Base-by-base conservation (phyloP, 2,329 filamentous ascomycete genomes). In the Colletotrichum sojae region DNA sequence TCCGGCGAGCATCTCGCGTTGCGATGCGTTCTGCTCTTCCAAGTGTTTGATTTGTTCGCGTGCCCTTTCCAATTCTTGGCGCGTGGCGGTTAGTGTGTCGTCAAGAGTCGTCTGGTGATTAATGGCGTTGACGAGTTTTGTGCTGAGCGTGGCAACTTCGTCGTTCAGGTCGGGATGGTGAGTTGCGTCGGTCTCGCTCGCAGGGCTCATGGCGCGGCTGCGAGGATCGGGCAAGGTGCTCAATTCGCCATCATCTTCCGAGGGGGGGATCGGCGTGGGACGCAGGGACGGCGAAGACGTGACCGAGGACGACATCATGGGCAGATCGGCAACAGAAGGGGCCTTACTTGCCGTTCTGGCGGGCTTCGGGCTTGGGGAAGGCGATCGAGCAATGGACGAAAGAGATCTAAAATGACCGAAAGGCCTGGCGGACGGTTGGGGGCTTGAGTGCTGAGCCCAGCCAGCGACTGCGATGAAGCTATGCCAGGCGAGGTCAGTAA, bases 111-210 rank as follows among this genome's bases (percentile, higher is more conserved):
- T 98, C 80, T 98, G 95, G 79, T 97, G 92, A 78, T 99, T 99
- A 81, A 99, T 98, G 52, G 96, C 95, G 77, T 96, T 95, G 75
- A 99, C 95, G 71, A 99, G 90, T 80, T 99, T 99, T 56, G 94
- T 95, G 81, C 94, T 98, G 39, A 99, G 85, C 6, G 93, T 90
- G 8, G 95, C 93, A 31, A 99, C 94, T 81, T 98, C 96, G 67
- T 88, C 84, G 72, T 86, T 86, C 22, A 90, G 81, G 65, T 89
- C 88, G 5, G 87, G 86, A 70, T 89, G 86, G 52, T 83, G 85
- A 6, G 62, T 68, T 67, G 76, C 70, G 45, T 75, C 72, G 53
- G 77, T 73, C 40, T 81, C 81, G 56, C 77, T 78, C 6, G 82
- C 79, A 9, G 86, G 83, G 60, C 84, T 86, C 74, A 84, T 82